Base-by-base conservation (phyloP, 2,329 filamentous ascomycete species). In the Penicillium sp. region DNA sequence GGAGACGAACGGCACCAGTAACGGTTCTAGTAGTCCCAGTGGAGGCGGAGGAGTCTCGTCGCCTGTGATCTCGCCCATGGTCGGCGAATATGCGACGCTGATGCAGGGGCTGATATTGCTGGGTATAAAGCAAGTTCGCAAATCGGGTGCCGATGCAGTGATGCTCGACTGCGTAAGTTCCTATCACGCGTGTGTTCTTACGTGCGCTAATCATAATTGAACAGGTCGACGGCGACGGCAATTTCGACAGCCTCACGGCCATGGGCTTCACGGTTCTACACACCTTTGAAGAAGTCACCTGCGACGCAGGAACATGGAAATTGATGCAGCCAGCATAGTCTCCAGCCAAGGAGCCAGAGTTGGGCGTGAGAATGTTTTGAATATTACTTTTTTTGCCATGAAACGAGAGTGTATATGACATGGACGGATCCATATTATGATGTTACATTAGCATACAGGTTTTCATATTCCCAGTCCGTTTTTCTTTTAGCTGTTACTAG, bases 261-360 rank as follows among this genome's bases (percentile, higher is more conserved):
- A 90, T 95, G 87, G 90, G 90, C 1, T 95, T 95, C 67, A 84
- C 85, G 61, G 82, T 89, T 46, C 75, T 91, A 60, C 88, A 93
- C 72, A 86, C 82, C 42, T 95, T 91, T 70, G 90, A 96, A 65
- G 89, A 95, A 71, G 83, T 94, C 53, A 89, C 85, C 59, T 86
- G 82, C 65, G 84, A 88, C 69, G 82, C 83, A 46, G 78, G 81
- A 50, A 84, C 81, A 7, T 86, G 83, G 82, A 83, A 77, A 1
- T 77, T 81, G 74, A 78, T 81, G 65, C 76, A 79, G 55, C 69
- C 77, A 8, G 60, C 66, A 33, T 71, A 1, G 2, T 43, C n/a
- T 7, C 7, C 5, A 20, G 35, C 7, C 7, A 18, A 40, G 35
- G 8, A 18, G 35, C 18, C 16, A 14, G 35, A 40, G 35, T 40